Evolutionary conservation across 2,329 filamentous ascomycete species (phyloP), one percentile per base, ranked within the genome.

Genomic region (Domatiomyces globalis): DNA sequence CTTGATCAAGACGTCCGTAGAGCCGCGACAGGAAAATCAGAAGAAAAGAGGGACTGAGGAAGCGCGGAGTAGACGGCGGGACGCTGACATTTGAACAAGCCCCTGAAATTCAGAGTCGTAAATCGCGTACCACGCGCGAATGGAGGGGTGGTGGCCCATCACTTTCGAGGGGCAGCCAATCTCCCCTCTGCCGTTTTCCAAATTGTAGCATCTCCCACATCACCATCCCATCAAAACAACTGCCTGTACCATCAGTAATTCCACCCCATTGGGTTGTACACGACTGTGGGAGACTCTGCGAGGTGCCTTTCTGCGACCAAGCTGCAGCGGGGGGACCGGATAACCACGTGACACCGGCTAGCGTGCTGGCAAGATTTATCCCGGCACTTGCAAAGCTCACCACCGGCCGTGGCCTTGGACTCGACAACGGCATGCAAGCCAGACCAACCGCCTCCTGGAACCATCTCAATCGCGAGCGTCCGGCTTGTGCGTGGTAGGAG

Each of bases 401-500:
- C 33, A 39, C 12, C 33, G 33, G 33, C 33, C 33, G 33, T 25
- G 22, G 22, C 33, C 33, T 39, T 39, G 33, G 33, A 39, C 33
- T 39, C 33, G 33, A 39, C 33, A 55, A 55, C 57, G 55, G 55
- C 49, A 59, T 58, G 55, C 49, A 46, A 48, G 55, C 53, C 48
- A 44, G 49, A 45, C 51, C 47, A 45, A 52, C 51, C 20, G 54
- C 49, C 36, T 54, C 58, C 49, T 46, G 36, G 46, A 48, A 55
- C 54, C 58, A 58, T 54, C 57, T 61, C 59, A 57, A 49, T 58
- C 52, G 46, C 52, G 55, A 61, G 58, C 56, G 43, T 60, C 55
- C 56, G 56, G 59, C 57, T 58, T 59, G 54, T 56, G 59, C 56
- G 52, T 57, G 56, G 59, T 55, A 53, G 54, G 54, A 56, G 58